phyloP scores from a whole-genome alignment of 1,284 basidiomycete species.

The Moniliophthora roreri region DNA sequence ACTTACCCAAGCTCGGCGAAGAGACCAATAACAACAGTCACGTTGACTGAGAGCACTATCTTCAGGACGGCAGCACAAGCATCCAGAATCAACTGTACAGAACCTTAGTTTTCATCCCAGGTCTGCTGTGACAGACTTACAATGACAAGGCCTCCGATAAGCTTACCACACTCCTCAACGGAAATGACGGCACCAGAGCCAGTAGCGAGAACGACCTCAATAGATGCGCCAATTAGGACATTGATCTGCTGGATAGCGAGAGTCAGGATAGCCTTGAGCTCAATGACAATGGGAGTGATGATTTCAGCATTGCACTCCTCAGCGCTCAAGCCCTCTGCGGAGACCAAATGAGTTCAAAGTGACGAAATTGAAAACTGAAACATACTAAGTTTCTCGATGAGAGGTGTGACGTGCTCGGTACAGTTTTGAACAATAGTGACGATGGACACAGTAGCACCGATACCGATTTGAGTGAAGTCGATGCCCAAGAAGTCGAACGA shows the following conservation, averaged over 20 bases:
- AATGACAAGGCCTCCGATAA: background rate
- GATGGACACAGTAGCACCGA: background rate
- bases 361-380: background rate
- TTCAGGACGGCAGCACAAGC: background rate
- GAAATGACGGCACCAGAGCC: background rate
- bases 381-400: background rate
- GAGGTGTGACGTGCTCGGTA: background rate
- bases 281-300: background rate
- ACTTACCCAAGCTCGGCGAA: constrained; percentile 1
- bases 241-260: background rate
- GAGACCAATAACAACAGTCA: background rate
- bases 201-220: background rate
- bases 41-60: background rate
- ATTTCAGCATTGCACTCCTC: background rate
- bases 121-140: background rate
- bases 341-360: background rate
- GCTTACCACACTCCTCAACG: constrained; percentile 1
- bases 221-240: background rate
- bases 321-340: background rate
- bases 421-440: background rate
- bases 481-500: background rate
- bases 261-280: background rate
- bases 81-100: background rate
- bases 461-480: background rate
- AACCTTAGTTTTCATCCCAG: background rate